These are phyloP conservation scores for Parastagonospora avenae DNA, from an alignment of 2,329 filamentous ascomycete genomes.

Conservation along the genomic window DNA sequence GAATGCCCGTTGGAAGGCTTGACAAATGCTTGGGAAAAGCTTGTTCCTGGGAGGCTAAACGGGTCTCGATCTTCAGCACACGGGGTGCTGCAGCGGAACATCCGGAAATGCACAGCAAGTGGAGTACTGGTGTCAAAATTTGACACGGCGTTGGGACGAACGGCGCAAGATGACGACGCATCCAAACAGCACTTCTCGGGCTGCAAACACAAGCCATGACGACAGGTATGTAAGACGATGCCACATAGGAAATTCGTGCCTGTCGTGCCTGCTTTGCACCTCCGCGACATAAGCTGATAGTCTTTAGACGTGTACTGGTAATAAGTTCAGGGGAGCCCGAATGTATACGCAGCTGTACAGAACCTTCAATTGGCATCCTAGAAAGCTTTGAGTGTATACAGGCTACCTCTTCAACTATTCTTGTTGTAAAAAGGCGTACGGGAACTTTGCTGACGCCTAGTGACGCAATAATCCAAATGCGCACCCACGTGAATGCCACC, in stretches of 20 bases:
- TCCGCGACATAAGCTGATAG: neutral
- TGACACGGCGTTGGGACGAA: slow-evolving; percentile 1
- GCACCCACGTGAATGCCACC: no score
- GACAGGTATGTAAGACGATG: neutral
- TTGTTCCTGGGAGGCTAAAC: slow-evolving; percentile 18
- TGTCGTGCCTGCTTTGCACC: neutral
- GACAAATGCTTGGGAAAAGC: slow-evolving; percentile 35
- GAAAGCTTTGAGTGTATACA: no score
- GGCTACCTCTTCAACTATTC: no score
- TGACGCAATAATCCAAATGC: no score
- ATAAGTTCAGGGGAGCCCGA: neutral
- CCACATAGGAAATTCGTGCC: neutral
- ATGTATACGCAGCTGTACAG: neutral
- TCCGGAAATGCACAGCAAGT: neutral
- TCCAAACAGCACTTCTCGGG: neutral
- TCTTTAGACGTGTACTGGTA: no score
- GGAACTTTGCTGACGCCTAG: no score
- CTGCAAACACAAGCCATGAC: neutral
- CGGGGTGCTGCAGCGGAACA: neutral
- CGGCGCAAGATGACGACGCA: slow-evolving; percentile 18
- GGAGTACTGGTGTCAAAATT: neutral
- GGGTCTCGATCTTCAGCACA: neutral
- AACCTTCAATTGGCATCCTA: no score
- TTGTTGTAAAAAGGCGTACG: no score
- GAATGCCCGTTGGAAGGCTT: slow-evolving; percentile 28